Evolutionary conservation across 441 rosid species (phyloP), one percentile per base, ranked within the genome.

Genomic region (Croton laevigatus): DNA sequence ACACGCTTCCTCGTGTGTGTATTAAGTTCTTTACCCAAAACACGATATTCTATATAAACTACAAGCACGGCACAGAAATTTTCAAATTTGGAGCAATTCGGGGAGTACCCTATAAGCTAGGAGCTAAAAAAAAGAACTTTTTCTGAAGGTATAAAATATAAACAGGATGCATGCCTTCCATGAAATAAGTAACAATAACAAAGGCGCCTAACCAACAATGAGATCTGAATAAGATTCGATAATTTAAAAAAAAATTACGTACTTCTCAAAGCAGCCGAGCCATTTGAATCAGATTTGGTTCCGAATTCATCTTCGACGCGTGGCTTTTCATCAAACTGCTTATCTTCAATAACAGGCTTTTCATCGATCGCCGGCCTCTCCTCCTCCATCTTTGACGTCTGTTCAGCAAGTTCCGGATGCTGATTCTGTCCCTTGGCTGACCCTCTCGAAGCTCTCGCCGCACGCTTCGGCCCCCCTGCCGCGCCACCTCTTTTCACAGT

Each of bases 401-500:
- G 88, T 23, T 85, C 89, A 11, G 32, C 52, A 9, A 71, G 54
- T 67, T 80, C 88, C 27, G 70, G 55, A 57, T 64, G 83, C 57
- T 75, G 84, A 68, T 52, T 76, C 81, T 73, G 86, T 48, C 81
- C 63, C 81, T 85, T 90, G 44, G 73, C 36, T n/a, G 87, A 61
- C n/a, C 76, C 82, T 76, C 81, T 80, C 40, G 86, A 67, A 19
- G 82, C 71, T 54, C 68, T 68, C 27, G 78, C 70, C 61, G 84
- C 70, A 84, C 90, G 78, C 79, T 62, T 89, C 57, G 68, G 27
- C 37, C 75, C 82, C 52, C 82, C 86, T 23, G 85, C 84, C 36
- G 87, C 83, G 51, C 8, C 60, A 57, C 60, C 60, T 11, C 60
- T 57, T 27, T 54, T 54, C 34, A 54, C 59, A 54, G 59, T 57